These are phyloP conservation scores for Ophiosphaerella narmari DNA, from an alignment of 2,329 filamentous ascomycete genomes.

Conservation along the genomic window DNA sequence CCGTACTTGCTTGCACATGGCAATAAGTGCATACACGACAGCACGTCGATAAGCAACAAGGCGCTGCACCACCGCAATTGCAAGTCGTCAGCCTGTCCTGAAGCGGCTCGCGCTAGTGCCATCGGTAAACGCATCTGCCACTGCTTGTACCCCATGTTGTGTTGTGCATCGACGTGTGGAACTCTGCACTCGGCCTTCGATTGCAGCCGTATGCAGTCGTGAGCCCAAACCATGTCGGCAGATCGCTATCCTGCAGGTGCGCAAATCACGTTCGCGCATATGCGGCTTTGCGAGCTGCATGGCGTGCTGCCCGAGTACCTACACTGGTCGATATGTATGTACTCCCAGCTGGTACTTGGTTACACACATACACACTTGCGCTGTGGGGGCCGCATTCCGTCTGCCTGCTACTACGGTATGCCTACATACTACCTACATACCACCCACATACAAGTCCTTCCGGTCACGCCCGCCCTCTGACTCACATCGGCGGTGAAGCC, in stretches of 20 bases:
- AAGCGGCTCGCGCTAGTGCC: conserved; percentile 7
- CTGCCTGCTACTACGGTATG: neutral
- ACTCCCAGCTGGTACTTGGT: no score
- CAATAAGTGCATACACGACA: no score
- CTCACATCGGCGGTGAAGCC: conserved; percentile 17
- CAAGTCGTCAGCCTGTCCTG: conserved; percentile 10
- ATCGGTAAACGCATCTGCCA: conserved; percentile 11
- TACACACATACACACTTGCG: no score
- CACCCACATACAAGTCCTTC: neutral
- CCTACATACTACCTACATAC: conserved; percentile 1
- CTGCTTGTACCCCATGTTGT: conserved; percentile 12
- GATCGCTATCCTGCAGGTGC: conserved; percentile 26
- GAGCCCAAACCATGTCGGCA: conserved; percentile 21
- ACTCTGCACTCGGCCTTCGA: conserved; percentile 26
- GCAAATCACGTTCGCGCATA: conserved; percentile 24
- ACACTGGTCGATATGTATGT: no score
- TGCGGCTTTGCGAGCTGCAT: no score
- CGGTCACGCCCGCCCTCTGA: conserved; percentile 1
- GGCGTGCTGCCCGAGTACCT: conserved; percentile 4
- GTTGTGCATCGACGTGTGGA: conserved; percentile 15
- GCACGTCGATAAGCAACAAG: no score
- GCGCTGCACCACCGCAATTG: neutral
- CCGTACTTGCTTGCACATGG: no score
- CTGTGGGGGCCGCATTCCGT: no score
- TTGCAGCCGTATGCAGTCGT: no score